These are phyloP conservation scores for Coemansia sp. DNA, from an alignment of 192 early-diverging fungal genomes.

Conservation along the genomic window DNA sequence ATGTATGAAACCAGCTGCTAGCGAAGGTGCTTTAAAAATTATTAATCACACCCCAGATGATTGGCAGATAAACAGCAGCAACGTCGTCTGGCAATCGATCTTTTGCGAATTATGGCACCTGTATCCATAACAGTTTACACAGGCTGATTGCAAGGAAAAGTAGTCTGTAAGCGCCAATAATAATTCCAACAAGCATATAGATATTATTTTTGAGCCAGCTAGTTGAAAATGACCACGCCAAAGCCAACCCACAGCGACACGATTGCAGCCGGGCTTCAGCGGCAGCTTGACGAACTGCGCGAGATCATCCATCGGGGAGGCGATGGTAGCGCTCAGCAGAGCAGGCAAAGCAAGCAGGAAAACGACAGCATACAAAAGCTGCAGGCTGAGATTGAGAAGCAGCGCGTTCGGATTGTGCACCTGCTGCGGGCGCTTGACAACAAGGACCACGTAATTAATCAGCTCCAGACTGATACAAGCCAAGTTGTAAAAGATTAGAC, in stretches of 20 bases:
- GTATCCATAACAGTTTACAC: background rate
- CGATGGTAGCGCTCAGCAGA: background rate
- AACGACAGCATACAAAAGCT: conserved; percentile 3
- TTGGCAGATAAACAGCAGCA: background rate
- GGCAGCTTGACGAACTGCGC: conserved; percentile 41
- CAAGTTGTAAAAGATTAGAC: background rate
- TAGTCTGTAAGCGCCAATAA: background rate
- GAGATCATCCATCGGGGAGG: conserved; percentile 12
- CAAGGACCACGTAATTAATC: conserved; percentile 22
- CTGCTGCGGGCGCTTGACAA: conserved; percentile 39
- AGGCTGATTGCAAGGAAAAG: background rate
- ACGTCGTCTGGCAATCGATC: background rate
- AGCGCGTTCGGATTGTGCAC: conserved; percentile 33
- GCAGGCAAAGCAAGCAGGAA: background rate
- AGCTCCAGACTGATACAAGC: conserved; percentile 6
- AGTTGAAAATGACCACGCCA: background rate
- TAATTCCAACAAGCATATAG: no score
- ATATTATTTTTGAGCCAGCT: background rate
- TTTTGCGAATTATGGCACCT: background rate
- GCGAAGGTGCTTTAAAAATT: conserved; percentile 6
- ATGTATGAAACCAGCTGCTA: background rate
- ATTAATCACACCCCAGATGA: background rate
- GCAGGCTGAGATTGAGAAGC: conserved; percentile 26
- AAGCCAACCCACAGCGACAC: conserved; percentile 6
- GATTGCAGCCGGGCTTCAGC: conserved; percentile 32